Conservation (phyloP, 495 filamentous ascomycete species). For the Penicillium canariense region DNA sequence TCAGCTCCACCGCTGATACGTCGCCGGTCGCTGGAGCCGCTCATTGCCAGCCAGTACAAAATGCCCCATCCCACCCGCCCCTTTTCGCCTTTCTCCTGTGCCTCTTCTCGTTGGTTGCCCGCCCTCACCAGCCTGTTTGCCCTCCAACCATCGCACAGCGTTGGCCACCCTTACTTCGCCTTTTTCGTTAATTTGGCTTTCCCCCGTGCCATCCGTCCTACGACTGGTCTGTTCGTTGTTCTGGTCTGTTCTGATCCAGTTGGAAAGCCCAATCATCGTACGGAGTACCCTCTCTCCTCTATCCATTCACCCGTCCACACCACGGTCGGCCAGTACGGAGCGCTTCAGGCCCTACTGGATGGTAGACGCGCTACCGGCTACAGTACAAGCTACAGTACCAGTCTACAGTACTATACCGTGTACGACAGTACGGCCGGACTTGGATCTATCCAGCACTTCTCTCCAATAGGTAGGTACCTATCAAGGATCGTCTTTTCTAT, state of each 20-base stretch:
- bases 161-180: constrained; percentile 19
- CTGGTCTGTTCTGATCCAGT: constrained; percentile 7
- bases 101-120: constrained; percentile 50
- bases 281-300: not conserved
- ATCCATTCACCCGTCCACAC: not conserved
- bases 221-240: constrained; percentile 1
- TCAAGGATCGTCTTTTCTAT: not conserved
- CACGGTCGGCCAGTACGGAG: constrained; percentile 2
- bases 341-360: too few relatives aligned
- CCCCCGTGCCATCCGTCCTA: not conserved
- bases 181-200: constrained; percentile 5
- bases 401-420: not conserved
- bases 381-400: not conserved
- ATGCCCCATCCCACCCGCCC: constrained; percentile 48
- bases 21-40: constrained; percentile 8
- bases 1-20: constrained; percentile 13
- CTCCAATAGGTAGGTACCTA: not conserved
- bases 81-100: constrained; percentile 44
- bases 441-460: not conserved
- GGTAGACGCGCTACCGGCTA: too few relatives aligned
- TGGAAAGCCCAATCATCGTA: constrained; percentile 16
- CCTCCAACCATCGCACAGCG: constrained; percentile 35
- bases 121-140: constrained; percentile 24
- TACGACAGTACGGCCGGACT: too few relatives aligned
- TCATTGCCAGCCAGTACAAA: constrained; percentile 35